Evolutionary conservation across 805 yeast species (phyloP).

Genomic region (Cephaloascus fragrans): DNA sequence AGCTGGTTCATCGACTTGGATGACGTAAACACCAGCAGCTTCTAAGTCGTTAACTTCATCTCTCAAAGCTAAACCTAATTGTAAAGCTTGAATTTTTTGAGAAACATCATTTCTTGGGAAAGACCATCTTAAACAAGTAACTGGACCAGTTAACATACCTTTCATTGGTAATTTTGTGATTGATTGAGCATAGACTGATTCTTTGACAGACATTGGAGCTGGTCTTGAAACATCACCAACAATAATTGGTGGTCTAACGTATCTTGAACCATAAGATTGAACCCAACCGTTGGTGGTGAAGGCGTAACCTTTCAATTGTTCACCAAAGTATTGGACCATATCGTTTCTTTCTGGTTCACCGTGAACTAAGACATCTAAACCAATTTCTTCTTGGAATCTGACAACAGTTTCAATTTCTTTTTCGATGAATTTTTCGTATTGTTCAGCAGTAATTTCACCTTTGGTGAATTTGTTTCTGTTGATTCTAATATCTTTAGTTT

Average conservation of each 20-base stretch:
- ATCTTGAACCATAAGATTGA: constrained; percentile 99
- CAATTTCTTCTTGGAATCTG: constrained; percentile 99
- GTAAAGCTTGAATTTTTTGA: constrained; percentile 88
- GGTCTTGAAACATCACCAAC: constrained; percentile 99
- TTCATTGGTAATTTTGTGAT: constrained; percentile 92
- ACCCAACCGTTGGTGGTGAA: constrained; percentile 99
- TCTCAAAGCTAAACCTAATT: constrained; percentile 94
- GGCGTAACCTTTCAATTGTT: constrained; percentile 95
- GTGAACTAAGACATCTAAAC: constrained; percentile 95
- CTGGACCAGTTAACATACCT: constrained; percentile 99
- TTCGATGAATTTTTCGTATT: constrained; percentile 94
- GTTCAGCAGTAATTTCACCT: constrained; percentile 92
- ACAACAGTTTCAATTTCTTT: constrained; percentile 92
- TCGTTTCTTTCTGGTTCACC: constrained; percentile 99
- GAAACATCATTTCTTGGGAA: constrained; percentile 99
- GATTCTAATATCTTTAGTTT: constrained; percentile 97
- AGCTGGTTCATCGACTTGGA: constrained; percentile 99
- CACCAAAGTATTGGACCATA: constrained; percentile 99
- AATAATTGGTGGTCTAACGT: constrained; percentile 98
- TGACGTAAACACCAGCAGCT: constrained; percentile 95
- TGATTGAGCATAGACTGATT: constrained; percentile 98
- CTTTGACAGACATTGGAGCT: constrained; percentile 96
- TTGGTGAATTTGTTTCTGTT: constrained; percentile 97
- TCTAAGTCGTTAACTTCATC: constrained; percentile 98
- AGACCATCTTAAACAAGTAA: constrained; percentile 99